Evolutionary conservation across 306 rosid genomes (phyloP).

Genomic region (Pyrus betulifolia): DNA sequence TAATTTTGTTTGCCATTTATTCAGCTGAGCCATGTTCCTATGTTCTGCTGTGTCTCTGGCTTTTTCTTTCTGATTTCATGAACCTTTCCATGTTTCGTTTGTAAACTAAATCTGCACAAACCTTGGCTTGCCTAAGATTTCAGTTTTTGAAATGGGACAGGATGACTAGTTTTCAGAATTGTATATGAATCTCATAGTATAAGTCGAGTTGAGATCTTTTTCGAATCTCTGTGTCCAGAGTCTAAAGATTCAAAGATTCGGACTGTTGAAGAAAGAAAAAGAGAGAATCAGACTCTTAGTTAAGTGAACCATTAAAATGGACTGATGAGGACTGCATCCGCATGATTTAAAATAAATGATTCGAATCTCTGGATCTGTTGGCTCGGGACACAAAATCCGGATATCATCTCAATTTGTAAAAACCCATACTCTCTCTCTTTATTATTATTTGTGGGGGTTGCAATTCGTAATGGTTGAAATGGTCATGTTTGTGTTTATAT

Average conservation of each 20-base stretch:
- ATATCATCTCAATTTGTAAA: background rate
- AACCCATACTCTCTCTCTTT: background rate
- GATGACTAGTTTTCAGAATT: background rate
- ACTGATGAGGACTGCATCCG: too few relatives aligned
- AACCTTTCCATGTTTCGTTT: background rate
- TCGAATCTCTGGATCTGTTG: too few relatives aligned
- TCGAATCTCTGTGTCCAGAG: too few relatives aligned
- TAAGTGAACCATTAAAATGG: too few relatives aligned
- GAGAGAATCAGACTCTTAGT: too few relatives aligned
- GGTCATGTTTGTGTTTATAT: too few relatives aligned
- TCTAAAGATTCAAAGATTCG: fast-evolving
- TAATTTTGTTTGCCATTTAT: background rate
- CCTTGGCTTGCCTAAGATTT: background rate
- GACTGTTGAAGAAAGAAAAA: too few relatives aligned
- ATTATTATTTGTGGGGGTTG: background rate
- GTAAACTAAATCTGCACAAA: background rate
- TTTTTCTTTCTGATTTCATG: background rate
- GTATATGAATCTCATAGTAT: background rate
- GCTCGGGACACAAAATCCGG: too few relatives aligned
- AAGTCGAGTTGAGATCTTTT: too few relatives aligned
- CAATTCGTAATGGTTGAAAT: too few relatives aligned
- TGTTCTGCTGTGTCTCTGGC: background rate
- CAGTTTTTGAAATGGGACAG: background rate
- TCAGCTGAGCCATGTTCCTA: background rate
- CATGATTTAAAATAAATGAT: too few relatives aligned